Base-by-base conservation (phyloP, 208 protist genomes). In the Leishmania turanica region DNA sequence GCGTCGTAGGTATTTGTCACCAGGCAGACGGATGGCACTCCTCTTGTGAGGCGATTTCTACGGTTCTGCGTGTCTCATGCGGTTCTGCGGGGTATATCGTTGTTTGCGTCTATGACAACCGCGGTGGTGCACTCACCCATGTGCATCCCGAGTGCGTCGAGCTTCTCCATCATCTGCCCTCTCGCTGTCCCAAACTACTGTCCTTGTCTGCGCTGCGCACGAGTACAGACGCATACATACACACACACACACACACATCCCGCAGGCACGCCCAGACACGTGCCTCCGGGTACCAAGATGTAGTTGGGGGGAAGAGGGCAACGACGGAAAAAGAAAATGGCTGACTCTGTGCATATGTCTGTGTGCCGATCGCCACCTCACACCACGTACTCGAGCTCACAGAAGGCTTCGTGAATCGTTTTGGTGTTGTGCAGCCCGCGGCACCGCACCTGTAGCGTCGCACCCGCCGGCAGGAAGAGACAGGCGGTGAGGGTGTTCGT, bases 341-440 rank as follows among this genome's bases (percentile, higher is more conserved):
- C 60, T 13, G 11, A 37, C n/a, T 37, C 31, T 75, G 71, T 27
- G 71, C 1, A 2, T n/a, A 40, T 37, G 17, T 75, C 31, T 75
- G 51, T 75, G n/a, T 0, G 51, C 58, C 13, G 9, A 62, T 7
- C 34, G 9, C 19, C 34, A 31, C 27, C 24, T 82, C 71, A 93
- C 45, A 88, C 80, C 5, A 94, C 74, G 70, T 88, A 84, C 70
- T 91, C 89, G 40, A 94, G 47, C 83, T 96, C 90, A 27, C 92
- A 71, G 66, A 94, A 89, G 3, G 87, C 90, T 66, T 93, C 92
- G 66, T 86, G 64, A 21, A 88, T 70, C 17, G 71, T 58, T 31
- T 75, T 84, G 0, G 80, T 84, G 69, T 83, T 72, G 71, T 82
- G 58, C 37, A 85, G 47, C 15, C 86, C 75, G 65, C 85, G 64